phyloP scores from a whole-genome alignment of 1,284 basidiomycete species.

The Chalciporus sp. region DNA sequence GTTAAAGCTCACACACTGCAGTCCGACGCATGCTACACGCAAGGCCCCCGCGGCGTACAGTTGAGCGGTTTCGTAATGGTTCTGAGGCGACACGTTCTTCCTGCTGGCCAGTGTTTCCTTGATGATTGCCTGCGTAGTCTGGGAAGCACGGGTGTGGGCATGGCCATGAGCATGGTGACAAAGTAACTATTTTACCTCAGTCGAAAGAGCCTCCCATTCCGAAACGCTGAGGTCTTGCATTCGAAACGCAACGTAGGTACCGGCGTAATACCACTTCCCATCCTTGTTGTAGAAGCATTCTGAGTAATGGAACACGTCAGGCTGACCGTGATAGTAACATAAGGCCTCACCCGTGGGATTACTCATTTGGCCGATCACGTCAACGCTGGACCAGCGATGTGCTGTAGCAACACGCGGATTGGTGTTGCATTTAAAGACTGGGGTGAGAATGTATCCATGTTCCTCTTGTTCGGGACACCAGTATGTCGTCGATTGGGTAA shows the following conservation, averaged over 20 bases:
- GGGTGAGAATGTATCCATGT: slow-evolving; percentile 73
- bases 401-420: slow-evolving; percentile 72
- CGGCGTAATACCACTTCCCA: slow-evolving; percentile 79
- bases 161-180: slow-evolving; percentile 4
- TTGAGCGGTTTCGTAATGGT: slow-evolving; percentile 69
- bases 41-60: slow-evolving; percentile 72
- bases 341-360: slow-evolving; percentile 57
- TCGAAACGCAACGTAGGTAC: slow-evolving; percentile 66
- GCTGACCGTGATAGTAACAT: neutral
- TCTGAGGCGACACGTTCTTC: slow-evolving; percentile 76
- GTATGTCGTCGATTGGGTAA: slow-evolving; percentile 65
- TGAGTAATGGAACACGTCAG: slow-evolving; percentile 31
- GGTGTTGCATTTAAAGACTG: slow-evolving; percentile 72
- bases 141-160: slow-evolving; percentile 8
- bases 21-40: slow-evolving; percentile 66
- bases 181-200: slow-evolving; percentile 48
- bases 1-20: slow-evolving; percentile 77
- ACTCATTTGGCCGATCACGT: slow-evolving; percentile 57
- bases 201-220: slow-evolving; percentile 67
- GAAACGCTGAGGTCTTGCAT: slow-evolving; percentile 63
- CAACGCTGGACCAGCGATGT: slow-evolving; percentile 66
- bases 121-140: slow-evolving; percentile 66
- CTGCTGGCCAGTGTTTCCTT: slow-evolving; percentile 69
- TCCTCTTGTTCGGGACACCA: slow-evolving; percentile 81
- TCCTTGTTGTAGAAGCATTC: slow-evolving; percentile 80